Conservation (phyloP, 73 alveolate species). For the Halteria grandinella region DNA sequence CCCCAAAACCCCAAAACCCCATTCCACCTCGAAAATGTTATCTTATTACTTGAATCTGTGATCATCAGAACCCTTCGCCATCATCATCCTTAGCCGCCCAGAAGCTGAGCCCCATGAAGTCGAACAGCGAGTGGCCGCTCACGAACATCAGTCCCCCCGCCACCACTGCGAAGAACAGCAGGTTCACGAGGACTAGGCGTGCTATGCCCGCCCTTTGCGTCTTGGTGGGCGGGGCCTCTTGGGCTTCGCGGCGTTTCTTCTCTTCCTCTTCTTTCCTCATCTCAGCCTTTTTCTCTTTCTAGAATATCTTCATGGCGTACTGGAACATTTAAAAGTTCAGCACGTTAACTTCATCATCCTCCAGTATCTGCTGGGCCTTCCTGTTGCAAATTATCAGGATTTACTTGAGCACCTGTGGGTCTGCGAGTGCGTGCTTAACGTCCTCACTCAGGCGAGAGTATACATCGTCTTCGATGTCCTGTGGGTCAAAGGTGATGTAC, state of each 20-base stretch:
- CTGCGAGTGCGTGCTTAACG: not conserved
- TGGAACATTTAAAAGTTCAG: slow-evolving; percentile 50
- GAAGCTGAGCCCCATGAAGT: not conserved
- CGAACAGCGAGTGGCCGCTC: slow-evolving; percentile 8
- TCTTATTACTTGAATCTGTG: too few relatives aligned
- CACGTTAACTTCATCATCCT: slow-evolving; percentile 37
- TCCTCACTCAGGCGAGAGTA: not conserved
- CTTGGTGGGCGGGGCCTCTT: too few relatives aligned
- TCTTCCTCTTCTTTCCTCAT: slow-evolving; percentile 28
- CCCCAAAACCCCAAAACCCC: too few relatives aligned
- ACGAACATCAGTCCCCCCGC: slow-evolving; percentile 21
- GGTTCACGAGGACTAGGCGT: not conserved
- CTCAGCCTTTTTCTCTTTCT: slow-evolving; percentile 17
- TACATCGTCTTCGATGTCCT: slow-evolving; percentile 17
- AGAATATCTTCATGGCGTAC: slow-evolving; percentile 26
- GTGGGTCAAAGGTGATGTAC: slow-evolving; percentile 22
- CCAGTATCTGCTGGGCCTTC: slow-evolving; percentile 32
- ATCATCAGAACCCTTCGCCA: too few relatives aligned
- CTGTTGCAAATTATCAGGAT: slow-evolving; percentile 9
- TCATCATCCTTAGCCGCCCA: slow-evolving; percentile 10
- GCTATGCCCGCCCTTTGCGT: slow-evolving; percentile 10
- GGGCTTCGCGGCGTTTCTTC: too few relatives aligned
- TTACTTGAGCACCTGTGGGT: slow-evolving; percentile 13
- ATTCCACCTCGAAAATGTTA: too few relatives aligned
- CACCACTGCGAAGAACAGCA: slow-evolving; percentile 13